These are phyloP conservation scores for Chlamydomonas incerta DNA, from an alignment of 139 green algal species.

Conservation along the genomic window DNA sequence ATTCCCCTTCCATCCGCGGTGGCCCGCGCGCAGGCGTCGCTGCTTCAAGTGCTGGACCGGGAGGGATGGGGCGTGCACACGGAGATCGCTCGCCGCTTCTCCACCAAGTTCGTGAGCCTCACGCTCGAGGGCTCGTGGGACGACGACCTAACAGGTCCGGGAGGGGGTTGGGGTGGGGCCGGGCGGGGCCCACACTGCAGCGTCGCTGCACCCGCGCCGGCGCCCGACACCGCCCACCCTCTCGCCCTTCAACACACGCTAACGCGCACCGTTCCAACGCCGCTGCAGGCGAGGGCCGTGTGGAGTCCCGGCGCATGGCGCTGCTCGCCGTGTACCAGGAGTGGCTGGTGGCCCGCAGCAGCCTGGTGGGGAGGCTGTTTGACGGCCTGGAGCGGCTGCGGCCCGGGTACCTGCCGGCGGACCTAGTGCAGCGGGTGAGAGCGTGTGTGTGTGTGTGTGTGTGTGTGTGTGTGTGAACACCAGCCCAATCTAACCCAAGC, in stretches of 20 bases:
- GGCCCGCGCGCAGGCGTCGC: neutral
- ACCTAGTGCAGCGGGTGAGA: conserved; percentile 15
- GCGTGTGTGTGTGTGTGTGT: too few relatives aligned
- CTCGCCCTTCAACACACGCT: neutral
- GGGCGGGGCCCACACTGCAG: too few relatives aligned
- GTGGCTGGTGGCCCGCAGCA: conserved; percentile 35
- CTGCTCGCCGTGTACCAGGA: conserved; percentile 22
- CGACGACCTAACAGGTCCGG: conserved; percentile 6
- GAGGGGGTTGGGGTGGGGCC: too few relatives aligned
- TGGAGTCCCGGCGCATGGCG: conserved; percentile 18
- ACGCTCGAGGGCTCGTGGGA: conserved; percentile 28
- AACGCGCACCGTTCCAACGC: too few relatives aligned
- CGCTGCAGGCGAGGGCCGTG: neutral
- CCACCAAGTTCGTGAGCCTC: conserved; percentile 12
- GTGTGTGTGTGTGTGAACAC: too few relatives aligned
- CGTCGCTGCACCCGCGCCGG: neutral
- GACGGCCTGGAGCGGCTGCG: conserved; percentile 9
- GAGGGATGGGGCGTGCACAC: conserved; percentile 12
- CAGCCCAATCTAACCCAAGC: neutral
- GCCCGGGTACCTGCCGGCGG: conserved; percentile 20
- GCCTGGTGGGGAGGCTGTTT: conserved; percentile 12
- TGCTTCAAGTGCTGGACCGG: conserved; percentile 20
- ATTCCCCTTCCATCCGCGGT: neutral
- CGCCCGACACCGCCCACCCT: neutral
- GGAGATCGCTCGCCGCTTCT: conserved; percentile 2